A percentile compares a stretch with the other conserved stretches of the same genome.
These are phyloP conservation scores for Colletotrichum orbiculare DNA, from an alignment of 2,329 filamentous ascomycete genomes.

Conservation along the genomic window DNA sequence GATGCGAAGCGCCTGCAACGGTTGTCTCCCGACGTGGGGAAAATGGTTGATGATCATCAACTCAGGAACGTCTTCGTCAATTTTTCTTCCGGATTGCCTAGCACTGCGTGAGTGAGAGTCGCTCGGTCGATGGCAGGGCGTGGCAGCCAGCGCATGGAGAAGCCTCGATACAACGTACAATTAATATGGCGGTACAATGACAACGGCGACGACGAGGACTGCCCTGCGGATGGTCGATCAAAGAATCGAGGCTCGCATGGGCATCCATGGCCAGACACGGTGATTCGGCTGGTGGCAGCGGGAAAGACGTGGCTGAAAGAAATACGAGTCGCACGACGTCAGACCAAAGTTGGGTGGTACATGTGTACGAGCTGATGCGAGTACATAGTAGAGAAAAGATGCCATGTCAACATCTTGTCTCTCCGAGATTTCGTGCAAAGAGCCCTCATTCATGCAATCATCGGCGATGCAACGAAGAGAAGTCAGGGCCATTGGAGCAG, in stretches of 20 bases:
- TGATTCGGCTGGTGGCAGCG: conserved; percentile 8
- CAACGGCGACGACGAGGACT: conserved; percentile 2
- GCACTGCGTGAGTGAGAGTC: background rate
- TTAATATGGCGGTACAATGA: background rate
- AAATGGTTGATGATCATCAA: conserved; percentile 18
- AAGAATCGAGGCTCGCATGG: conserved; percentile 52
- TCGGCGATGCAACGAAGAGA: conserved; percentile 4
- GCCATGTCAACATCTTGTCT: conserved; percentile 6
- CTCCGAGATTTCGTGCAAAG: background rate
- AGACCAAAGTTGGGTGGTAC: conserved; percentile 8
- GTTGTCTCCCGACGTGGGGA: conserved; percentile 18
- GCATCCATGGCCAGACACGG: conserved; percentile 39
- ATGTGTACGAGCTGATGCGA: conserved; percentile 8
- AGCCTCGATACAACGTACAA: background rate
- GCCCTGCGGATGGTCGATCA: conserved; percentile 19
- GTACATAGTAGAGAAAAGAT: conserved; percentile 7
- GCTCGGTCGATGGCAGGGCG: conserved; percentile 12
- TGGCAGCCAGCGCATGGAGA: background rate
- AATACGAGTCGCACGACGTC: conserved; percentile 11
- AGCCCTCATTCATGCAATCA: conserved; percentile 16
- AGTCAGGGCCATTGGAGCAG: background rate
- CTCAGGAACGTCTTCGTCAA: conserved; percentile 10
- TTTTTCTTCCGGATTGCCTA: conserved; percentile 11
- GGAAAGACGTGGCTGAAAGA: conserved; percentile 16
- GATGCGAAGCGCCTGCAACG: conserved; percentile 35